Evolutionary conservation across 2,329 filamentous ascomycete genomes (phyloP).

Genomic region (Lachnellula occidentalis): DNA sequence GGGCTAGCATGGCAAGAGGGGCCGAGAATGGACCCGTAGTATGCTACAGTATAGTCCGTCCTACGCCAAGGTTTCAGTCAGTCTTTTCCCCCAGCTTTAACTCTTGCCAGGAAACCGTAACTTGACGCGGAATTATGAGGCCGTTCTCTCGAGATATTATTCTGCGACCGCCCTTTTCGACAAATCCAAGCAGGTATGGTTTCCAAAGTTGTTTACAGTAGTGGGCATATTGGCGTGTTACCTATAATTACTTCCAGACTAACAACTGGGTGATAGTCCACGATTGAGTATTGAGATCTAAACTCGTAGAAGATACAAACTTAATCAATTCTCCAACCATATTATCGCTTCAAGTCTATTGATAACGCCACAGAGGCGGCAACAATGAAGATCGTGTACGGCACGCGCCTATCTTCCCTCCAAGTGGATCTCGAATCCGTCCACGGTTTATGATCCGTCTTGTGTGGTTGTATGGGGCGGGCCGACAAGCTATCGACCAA

Average conservation of each 20-base stretch:
- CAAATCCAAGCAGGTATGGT: slow-evolving; percentile 4
- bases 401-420: neutral
- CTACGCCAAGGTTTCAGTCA: neutral
- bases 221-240: slow-evolving; percentile 5
- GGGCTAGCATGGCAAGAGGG: neutral
- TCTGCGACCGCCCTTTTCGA: neutral
- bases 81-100: neutral
- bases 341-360: neutral
- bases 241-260: neutral
- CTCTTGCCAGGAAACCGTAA: neutral
- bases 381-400: neutral
- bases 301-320: slow-evolving; percentile 3
- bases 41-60: neutral
- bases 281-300: neutral
- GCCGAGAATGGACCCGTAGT: neutral
- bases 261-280: slow-evolving; percentile 9
- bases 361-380: slow-evolving; percentile 10
- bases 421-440: neutral
- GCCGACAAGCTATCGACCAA: slow-evolving; percentile 5
- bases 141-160: neutral
- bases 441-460: slow-evolving; percentile 1
- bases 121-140: neutral
- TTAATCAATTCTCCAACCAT: slow-evolving; percentile 8
- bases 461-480: neutral
- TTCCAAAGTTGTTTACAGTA: slow-evolving; percentile 2